Percentiles rank a stretch among this genome's conserved stretches.
Evolutionary conservation across 192 early-diverging fungal species (phyloP).

Genomic region (Phlyctochytrium arcticum): DNA sequence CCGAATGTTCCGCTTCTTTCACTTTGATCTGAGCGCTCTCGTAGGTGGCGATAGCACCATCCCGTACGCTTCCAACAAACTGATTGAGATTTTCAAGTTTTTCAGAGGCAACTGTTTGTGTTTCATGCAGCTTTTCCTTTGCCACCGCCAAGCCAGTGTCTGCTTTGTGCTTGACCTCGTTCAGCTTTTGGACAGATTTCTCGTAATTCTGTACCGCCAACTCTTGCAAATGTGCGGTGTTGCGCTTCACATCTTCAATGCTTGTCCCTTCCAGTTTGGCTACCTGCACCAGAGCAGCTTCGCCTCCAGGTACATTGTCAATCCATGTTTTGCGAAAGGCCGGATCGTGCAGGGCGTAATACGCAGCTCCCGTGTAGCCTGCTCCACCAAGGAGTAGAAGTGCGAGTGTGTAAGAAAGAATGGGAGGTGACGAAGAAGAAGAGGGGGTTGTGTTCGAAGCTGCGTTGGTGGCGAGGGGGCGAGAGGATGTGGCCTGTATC

Average conservation of each 20-base stretch:
- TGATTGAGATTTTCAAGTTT: conserved; percentile 32
- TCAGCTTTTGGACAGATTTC: conserved; percentile 21
- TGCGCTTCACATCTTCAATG: conserved; percentile 36
- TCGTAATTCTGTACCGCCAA: conserved; percentile 29
- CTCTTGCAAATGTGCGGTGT: conserved; percentile 16
- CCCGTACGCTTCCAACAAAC: conserved; percentile 47
- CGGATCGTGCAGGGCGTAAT: conserved; percentile 47
- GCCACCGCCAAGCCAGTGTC: conserved; percentile 24
- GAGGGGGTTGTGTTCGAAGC: neutral
- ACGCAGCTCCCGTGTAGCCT: conserved; percentile 47
- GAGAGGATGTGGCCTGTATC: too few species aligned
- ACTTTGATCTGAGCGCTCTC: conserved; percentile 18
- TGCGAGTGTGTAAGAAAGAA: conserved; percentile 15
- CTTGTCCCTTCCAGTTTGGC: conserved; percentile 10
- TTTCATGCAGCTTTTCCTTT: conserved; percentile 25
- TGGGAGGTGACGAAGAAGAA: conserved; percentile 1
- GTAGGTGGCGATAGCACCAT: conserved; percentile 58
- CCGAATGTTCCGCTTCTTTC: conserved; percentile 21
- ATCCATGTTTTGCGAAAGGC: conserved; percentile 56
- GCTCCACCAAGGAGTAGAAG: conserved; percentile 19
- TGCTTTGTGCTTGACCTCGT: conserved; percentile 28
- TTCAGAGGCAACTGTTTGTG: conserved; percentile 28
- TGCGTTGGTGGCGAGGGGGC: too few species aligned
- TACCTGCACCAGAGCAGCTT: conserved; percentile 18
- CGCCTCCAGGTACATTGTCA: conserved; percentile 54